Evolutionary conservation across 2,329 filamentous ascomycete genomes (phyloP).

Genomic region (Lithohypha guttulata): DNA sequence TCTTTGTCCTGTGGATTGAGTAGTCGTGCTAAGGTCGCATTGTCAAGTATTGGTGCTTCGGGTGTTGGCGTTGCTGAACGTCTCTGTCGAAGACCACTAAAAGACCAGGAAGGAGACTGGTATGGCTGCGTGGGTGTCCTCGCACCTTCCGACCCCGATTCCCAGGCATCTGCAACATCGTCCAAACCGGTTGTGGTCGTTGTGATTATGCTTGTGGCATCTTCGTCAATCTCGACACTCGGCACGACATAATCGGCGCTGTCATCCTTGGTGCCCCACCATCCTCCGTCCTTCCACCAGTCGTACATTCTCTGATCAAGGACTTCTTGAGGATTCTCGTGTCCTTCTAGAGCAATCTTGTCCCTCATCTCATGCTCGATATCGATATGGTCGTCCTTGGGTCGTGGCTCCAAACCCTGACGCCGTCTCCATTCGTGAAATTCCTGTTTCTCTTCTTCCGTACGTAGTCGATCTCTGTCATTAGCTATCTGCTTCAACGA

Average conservation of each 20-base stretch:
- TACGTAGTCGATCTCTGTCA: conserved; percentile 19
- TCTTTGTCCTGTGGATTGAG: conserved; percentile 69
- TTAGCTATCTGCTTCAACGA: conserved; percentile 17
- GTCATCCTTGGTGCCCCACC: conserved; percentile 71
- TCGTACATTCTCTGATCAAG: conserved; percentile 66
- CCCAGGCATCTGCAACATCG: conserved; percentile 37
- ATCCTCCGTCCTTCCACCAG: conserved; percentile 75
- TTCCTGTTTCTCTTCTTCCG: conserved; percentile 7
- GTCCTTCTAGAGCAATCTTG: conserved; percentile 36
- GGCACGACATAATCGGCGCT: conserved; percentile 65
- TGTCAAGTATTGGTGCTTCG: conserved; percentile 50
- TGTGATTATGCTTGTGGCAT: conserved; percentile 69
- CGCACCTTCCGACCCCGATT: conserved; percentile 40
- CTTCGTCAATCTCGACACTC: conserved; percentile 49
- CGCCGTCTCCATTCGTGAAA: conserved; percentile 10
- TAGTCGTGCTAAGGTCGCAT: conserved; percentile 62
- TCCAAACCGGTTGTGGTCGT: conserved; percentile 43
- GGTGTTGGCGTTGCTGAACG: conserved; percentile 21
- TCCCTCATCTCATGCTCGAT: conserved; percentile 69
- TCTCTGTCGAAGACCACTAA: conserved; percentile 13
- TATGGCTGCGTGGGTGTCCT: conserved; percentile 67
- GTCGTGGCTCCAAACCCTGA: conserved; percentile 39
- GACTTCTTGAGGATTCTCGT: conserved; percentile 43
- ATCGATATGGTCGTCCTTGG: conserved; percentile 57
- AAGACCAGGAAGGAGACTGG: conserved; percentile 25